phyloP scores from a whole-genome alignment of 2,329 filamentous ascomycete genomes.

The Cercospora sp. region DNA sequence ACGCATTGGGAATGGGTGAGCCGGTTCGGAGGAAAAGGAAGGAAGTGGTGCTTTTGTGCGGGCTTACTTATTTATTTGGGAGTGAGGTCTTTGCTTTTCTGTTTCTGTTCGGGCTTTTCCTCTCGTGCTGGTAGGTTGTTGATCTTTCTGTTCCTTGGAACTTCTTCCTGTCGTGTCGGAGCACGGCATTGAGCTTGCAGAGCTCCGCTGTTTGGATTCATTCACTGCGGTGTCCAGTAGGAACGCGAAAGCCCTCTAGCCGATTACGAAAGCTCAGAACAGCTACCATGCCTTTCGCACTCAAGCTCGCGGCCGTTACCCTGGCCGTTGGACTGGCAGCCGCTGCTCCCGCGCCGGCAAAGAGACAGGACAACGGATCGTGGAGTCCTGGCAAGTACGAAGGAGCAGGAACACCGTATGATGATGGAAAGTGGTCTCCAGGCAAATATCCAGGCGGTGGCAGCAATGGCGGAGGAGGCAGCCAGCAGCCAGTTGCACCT shows the following conservation, averaged over 20 bases:
- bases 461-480: background rate
- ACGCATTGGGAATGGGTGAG: background rate
- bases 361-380: constrained; percentile 5
- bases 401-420: constrained; percentile 9
- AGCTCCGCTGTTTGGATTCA: background rate
- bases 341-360: constrained; percentile 12
- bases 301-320: constrained; percentile 8
- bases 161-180: background rate
- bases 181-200: background rate
- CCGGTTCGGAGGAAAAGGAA: background rate
- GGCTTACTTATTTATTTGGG: background rate
- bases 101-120: background rate
- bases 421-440: constrained; percentile 8
- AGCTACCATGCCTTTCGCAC: constrained; percentile 4
- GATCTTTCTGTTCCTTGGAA: background rate
- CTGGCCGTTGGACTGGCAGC: constrained; percentile 14
- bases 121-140: background rate
- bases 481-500: constrained; percentile 6
- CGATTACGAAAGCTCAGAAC: background rate
- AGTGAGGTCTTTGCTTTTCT: background rate
- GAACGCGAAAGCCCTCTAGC: background rate
- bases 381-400: constrained; percentile 10
- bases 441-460: constrained; percentile 9
- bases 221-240: background rate
- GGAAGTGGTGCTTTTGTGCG: background rate